These are phyloP conservation scores for Aureobasidium lini DNA, from an alignment of 2,329 filamentous ascomycete species.

Conservation along the genomic window DNA sequence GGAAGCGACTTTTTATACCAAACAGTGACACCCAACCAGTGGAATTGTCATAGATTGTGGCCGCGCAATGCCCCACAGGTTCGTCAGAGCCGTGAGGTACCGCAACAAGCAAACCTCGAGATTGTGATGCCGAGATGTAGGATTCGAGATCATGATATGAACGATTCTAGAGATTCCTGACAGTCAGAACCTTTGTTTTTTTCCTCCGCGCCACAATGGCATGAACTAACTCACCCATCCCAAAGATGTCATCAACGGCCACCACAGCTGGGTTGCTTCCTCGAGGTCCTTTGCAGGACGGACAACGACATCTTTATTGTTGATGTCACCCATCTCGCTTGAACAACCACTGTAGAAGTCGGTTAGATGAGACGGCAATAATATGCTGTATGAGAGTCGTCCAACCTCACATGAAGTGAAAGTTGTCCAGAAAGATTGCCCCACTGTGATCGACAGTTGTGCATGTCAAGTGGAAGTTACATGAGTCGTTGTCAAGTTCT, in stretches of 20 bases:
- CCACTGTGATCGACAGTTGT: neutral
- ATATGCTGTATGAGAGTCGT: too few species aligned
- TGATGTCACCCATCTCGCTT: too few species aligned
- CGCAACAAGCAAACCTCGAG: slow-evolving; percentile 27
- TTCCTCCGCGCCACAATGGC: neutral
- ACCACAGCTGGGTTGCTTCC: neutral
- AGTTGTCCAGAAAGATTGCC: neutral
- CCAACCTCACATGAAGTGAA: neutral
- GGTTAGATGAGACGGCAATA: too few species aligned
- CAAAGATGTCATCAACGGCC: neutral
- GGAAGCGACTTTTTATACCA: slow-evolving; percentile 11
- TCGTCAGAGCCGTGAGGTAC: slow-evolving; percentile 21
- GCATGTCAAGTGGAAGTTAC: neutral
- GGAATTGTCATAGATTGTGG: slow-evolving; percentile 28
- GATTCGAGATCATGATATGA: slow-evolving; percentile 26
- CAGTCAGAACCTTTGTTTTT: neutral
- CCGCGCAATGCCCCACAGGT: slow-evolving; percentile 27
- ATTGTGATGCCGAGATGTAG: slow-evolving; percentile 24
- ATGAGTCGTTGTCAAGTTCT: neutral
- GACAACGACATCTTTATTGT: neutral
- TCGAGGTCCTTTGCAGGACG: neutral
- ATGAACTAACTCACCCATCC: neutral
- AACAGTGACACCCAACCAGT: slow-evolving; percentile 35
- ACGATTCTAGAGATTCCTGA: slow-evolving; percentile 24
- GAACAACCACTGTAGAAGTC: too few species aligned